phyloP scores from a whole-genome alignment of 176 grass and related monocot species.

The Cymbopogon citratus region DNA sequence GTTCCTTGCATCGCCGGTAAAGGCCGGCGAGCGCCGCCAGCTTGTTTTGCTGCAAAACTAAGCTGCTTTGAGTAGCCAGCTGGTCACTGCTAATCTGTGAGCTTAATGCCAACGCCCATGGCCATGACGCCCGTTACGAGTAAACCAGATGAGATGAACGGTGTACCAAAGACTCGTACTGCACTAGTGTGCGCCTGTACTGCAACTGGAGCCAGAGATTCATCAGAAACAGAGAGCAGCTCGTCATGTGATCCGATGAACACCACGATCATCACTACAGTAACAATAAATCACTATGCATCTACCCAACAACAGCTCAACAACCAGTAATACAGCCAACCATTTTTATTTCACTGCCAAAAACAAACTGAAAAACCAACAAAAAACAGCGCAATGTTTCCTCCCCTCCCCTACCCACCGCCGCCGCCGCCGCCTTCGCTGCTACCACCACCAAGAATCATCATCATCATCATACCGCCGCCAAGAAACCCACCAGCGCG shows the following conservation, averaged over 20 bases:
- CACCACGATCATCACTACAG: background rate
- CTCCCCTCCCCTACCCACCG: background rate
- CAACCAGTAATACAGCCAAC: background rate
- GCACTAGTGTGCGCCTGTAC: background rate
- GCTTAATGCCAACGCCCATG: background rate
- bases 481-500: constrained; percentile 34
- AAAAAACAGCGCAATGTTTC: constrained; percentile 26
- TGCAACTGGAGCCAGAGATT: background rate
- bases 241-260: background rate
- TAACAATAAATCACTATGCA: background rate
- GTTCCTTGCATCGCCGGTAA: background rate
- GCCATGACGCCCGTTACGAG: background rate
- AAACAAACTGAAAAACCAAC: background rate
- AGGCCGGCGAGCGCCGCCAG: background rate
- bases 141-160: too few relatives aligned
- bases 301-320: background rate
- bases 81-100: background rate
- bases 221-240: background rate
- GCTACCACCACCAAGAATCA: background rate
- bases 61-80: too few relatives aligned
- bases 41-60: background rate
- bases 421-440: background rate
- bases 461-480: constrained; percentile 5
- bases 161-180: too few relatives aligned
- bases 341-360: constrained; percentile 22